Conservation (phyloP, 257 asterid species). For the Paraleonurus japonicus region DNA sequence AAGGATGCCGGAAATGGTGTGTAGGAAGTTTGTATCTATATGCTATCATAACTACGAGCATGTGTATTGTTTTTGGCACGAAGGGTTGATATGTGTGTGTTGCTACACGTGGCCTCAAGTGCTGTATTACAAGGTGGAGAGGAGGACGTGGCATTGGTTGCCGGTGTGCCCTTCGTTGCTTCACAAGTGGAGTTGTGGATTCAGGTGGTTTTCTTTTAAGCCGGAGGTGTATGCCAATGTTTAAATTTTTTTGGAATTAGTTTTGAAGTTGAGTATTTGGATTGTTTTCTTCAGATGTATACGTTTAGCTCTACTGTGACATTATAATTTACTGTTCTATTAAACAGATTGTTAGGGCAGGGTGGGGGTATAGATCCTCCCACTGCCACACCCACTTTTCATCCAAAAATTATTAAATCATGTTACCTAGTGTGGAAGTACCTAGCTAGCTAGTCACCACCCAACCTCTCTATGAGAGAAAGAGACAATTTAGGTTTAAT, state of each 20-base stretch:
- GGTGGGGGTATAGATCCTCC: no score
- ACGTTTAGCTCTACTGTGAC: no score
- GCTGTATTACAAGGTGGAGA: slow-evolving; percentile 49
- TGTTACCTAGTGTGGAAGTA: no score
- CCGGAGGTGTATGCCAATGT: slow-evolving; percentile 50
- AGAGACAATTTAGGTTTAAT: no score
- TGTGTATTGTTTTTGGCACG: slow-evolving; percentile 77
- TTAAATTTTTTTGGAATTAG: neutral
- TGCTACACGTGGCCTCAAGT: slow-evolving; percentile 89
- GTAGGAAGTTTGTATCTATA: slow-evolving; percentile 56
- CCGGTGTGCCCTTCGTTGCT: slow-evolving; percentile 73
- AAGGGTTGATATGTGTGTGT: slow-evolving; percentile 67
- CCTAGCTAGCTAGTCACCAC: no score
- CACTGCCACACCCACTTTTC: no score
- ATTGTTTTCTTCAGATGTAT: no score
- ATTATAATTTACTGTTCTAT: no score
- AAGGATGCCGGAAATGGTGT: slow-evolving; percentile 58
- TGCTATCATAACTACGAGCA: slow-evolving; percentile 82
- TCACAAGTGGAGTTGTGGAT: slow-evolving; percentile 86
- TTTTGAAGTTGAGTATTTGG: neutral
- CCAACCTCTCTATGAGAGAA: no score
- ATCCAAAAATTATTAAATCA: no score
- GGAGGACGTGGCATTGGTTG: slow-evolving; percentile 85
- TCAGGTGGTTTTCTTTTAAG: slow-evolving; percentile 75
- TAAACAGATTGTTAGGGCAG: no score